Conservation (phyloP, 345 rosid species). For the Isatis tinctoria region DNA sequence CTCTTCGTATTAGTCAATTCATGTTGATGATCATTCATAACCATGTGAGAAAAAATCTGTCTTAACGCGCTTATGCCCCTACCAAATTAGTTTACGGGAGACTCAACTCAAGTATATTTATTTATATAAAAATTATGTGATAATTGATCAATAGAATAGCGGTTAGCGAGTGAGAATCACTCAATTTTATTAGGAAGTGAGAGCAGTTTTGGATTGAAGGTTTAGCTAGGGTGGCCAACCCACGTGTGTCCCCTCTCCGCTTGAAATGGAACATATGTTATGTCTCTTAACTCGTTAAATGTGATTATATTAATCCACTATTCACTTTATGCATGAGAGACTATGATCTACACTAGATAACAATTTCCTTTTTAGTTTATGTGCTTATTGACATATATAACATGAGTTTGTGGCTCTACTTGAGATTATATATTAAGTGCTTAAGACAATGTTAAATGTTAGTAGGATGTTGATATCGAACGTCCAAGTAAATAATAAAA, state of each 20-base stretch:
- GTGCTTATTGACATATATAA: not conserved
- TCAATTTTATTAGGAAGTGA: not conserved
- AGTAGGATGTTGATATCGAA: not conserved
- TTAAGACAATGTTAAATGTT: not conserved
- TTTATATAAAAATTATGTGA: not conserved
- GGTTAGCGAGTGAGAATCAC: not conserved
- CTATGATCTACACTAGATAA: not conserved
- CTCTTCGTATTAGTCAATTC: not conserved
- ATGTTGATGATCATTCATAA: constrained; percentile 3
- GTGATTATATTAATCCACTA: not conserved
- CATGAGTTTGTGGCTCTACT: not conserved
- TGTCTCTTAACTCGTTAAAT: constrained; percentile 24
- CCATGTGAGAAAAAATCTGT: constrained; percentile 30
- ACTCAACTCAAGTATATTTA: constrained; percentile 2
- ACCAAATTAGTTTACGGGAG: constrained; percentile 18
- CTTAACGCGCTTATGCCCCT: constrained; percentile 21
- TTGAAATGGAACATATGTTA: constrained; percentile 34
- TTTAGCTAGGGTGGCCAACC: constrained; percentile 29
- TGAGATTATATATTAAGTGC: not conserved
- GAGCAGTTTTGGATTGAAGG: constrained; percentile 19
- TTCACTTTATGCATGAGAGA: not conserved
- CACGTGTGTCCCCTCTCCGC: constrained; percentile 40
- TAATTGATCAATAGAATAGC: not conserved
- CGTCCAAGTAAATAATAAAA: not conserved
- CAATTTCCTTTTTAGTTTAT: not conserved